phyloP scores from a whole-genome alignment of 805 yeast species.

The Grigorovia yakushimaensis region DNA sequence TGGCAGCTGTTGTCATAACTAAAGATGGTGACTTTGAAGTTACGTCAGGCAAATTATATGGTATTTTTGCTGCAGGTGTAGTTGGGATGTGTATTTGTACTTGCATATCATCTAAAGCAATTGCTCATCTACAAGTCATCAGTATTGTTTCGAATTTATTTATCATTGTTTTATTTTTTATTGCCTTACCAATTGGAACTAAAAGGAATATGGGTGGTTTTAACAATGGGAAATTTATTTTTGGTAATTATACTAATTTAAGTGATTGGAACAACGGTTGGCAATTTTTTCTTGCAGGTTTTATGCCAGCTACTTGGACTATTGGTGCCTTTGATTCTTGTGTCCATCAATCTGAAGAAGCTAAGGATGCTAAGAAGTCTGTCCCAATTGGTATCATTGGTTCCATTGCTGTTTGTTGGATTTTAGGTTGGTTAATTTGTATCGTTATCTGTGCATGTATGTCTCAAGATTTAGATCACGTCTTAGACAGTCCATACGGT shows the following conservation, averaged over 20 bases:
- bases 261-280: conserved; percentile 53
- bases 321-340: conserved; percentile 65
- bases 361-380: conserved; percentile 45
- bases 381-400: conserved; percentile 58
- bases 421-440: conserved; percentile 48
- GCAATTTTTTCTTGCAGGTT: conserved; percentile 40
- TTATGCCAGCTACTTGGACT: conserved; percentile 67
- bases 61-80: conserved; percentile 55
- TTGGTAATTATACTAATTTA: conserved; percentile 41
- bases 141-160: conserved; percentile 47
- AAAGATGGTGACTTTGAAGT: conserved; percentile 46
- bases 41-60: conserved; percentile 47
- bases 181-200: conserved; percentile 58
- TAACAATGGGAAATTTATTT: conserved; percentile 44
- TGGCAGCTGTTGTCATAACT: conserved; percentile 48
- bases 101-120: conserved; percentile 44
- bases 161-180: conserved; percentile 43
- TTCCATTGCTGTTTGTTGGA: conserved; percentile 45
- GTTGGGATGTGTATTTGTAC: conserved; percentile 44
- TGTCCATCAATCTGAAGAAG: conserved; percentile 67
- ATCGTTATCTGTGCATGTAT: conserved; percentile 46
- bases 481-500: conserved; percentile 38
- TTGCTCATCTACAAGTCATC: conserved; percentile 50
- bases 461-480: conserved; percentile 33
- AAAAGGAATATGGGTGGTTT: conserved; percentile 29